Evolutionary conservation across 164 flowering plant species (phyloP).

Genomic region (Macadamia integrifolia): DNA sequence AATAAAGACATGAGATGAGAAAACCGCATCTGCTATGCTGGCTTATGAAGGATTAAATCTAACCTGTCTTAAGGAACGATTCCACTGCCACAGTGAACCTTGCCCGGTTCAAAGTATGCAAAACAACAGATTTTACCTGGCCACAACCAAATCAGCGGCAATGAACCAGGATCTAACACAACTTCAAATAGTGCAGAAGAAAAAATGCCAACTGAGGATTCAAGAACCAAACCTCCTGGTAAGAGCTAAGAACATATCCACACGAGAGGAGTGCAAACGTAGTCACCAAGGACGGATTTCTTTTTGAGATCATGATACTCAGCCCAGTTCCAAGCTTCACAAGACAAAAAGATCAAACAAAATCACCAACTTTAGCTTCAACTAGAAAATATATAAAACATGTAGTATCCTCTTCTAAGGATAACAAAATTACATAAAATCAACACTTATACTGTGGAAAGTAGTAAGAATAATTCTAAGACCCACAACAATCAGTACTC

Average conservation of each 20-base stretch:
- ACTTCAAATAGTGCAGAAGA: too few relatives aligned
- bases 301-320: conserved; percentile 79
- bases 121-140: conserved; percentile 87
- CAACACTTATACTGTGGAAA: too few relatives aligned
- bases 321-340: conserved; percentile 92
- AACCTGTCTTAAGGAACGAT: conserved; percentile 91
- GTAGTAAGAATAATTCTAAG: too few relatives aligned
- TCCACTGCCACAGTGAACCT: conserved; percentile 95
- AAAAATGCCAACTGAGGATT: not conserved
- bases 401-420: too few relatives aligned
- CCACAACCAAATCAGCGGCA: not conserved
- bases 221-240: conserved; percentile 59
- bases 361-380: conserved; percentile 15
- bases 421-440: too few relatives aligned
- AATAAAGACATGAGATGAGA: not conserved
- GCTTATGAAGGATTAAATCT: not conserved
- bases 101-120: conserved; percentile 85
- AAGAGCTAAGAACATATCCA: conserved; percentile 92
- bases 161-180: not conserved
- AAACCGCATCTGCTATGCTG: not conserved
- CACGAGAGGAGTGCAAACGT: conserved; percentile 90
- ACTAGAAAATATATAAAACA: not conserved
- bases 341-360: conserved; percentile 16
- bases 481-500: too few relatives aligned
- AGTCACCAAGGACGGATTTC: conserved; percentile 75